Base-by-base conservation (phyloP, 228 moss, liverwort and hornwort genomes). In the Sphagnum fallax region DNA sequence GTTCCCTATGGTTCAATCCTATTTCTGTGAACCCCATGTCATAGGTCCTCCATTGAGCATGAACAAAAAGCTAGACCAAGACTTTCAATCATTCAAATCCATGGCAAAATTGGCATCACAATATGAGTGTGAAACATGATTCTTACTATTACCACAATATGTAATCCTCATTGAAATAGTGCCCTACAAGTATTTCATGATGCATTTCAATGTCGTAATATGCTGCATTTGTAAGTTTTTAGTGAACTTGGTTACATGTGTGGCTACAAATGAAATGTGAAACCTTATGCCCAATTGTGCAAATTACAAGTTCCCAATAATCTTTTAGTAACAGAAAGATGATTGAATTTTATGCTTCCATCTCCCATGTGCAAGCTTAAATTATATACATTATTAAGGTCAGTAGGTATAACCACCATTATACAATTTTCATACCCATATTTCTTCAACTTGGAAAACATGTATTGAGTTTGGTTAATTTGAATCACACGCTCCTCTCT, bases 21-120 rank as follows among this genome's bases (percentile, higher is more conserved):
- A 2, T 5, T 67, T 67, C 0, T 10, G 10, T 15, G 12, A 50
- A 8, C 50, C 51, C 16, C 51, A 67, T 0, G 51, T 5, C 6
- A 67, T 5, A 9, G 0, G 14, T 67, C 51, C 67, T 51, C 16
- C 11, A 67, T 67, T 67, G 11, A 67, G 6, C 8, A 51, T 11
- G 8, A 67, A 6, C 1, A 67, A 0, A 16, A 51, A 51, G 5
- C 52, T 10, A 15, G 1, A 11, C 7, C 4, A 8, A 8, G 67
- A 67, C 4, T 67, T 67, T 6, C 8, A 0, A 52, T 67, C 67
- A 16, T 67, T 15, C 13, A 67, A 51, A 67, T 67, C 67, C 13
- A 10, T 51, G 2, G 5, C 52, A 52, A 67, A 67, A 15, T 67
- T 8, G 16, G 5, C 50, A 16, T 67, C 67, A 67, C 67, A 51